A percentile compares a stretch with the other conserved stretches of the same genome.
These are phyloP conservation scores for Nothopassalora personata DNA, from an alignment of 2,329 filamentous ascomycete genomes.

Conservation along the genomic window DNA sequence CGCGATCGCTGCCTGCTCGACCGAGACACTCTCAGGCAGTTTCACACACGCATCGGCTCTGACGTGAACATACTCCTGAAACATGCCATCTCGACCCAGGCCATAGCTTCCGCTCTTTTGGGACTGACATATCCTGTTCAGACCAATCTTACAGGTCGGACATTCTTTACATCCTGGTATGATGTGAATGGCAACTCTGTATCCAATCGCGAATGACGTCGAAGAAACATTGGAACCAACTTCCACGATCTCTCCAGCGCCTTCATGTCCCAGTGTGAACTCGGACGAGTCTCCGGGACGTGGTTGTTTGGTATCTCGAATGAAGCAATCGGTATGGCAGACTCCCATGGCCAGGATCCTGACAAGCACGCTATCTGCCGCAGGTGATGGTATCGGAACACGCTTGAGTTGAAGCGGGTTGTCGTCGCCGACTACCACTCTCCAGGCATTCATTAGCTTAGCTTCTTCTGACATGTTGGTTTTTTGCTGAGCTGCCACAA, in stretches of 20 bases:
- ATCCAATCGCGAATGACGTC: slow-evolving; percentile 19
- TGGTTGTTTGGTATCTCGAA: slow-evolving; percentile 23
- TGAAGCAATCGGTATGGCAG: slow-evolving; percentile 33
- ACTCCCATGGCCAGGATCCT: slow-evolving; percentile 35
- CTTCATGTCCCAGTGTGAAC: slow-evolving; percentile 22
- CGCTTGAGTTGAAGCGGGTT: slow-evolving; percentile 14
- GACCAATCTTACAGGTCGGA: slow-evolving; percentile 37
- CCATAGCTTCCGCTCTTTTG: slow-evolving; percentile 37
- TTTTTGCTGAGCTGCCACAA: no score
- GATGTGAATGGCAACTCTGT: slow-evolving; percentile 32
- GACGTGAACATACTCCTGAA: slow-evolving; percentile 37
- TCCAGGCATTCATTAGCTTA: not conserved
- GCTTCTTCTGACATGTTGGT: not conserved
- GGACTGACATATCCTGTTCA: slow-evolving; percentile 35
- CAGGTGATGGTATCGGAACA: slow-evolving; percentile 25
- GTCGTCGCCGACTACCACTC: not conserved
- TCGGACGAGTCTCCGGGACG: slow-evolving; percentile 10
- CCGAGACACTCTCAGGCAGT: slow-evolving; percentile 15
- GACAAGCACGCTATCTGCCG: slow-evolving; percentile 28
- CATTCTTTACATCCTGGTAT: slow-evolving; percentile 37
- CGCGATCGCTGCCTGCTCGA: slow-evolving; percentile 34
- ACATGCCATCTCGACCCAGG: slow-evolving; percentile 43
- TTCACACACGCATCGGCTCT: slow-evolving; percentile 26
- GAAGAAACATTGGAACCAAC: slow-evolving; percentile 13
- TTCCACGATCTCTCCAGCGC: slow-evolving; percentile 18